phyloP scores from a whole-genome alignment of 2,329 filamentous ascomycete species.

The Sporothrix globosa region DNA sequence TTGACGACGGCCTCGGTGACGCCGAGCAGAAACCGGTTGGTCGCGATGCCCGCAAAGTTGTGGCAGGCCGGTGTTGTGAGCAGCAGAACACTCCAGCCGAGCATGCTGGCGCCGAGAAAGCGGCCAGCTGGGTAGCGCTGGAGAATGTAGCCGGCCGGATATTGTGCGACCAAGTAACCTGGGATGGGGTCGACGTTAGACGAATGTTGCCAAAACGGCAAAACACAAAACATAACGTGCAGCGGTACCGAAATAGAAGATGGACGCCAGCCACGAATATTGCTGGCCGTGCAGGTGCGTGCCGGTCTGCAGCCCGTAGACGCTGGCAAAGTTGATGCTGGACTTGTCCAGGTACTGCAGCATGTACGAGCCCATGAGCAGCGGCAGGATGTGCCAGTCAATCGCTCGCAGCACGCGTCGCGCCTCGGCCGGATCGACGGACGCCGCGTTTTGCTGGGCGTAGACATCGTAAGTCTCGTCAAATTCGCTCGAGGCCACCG shows the following conservation, averaged over 20 bases:
- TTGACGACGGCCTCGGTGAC: slow-evolving; percentile 62
- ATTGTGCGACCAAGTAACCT: slow-evolving; percentile 37
- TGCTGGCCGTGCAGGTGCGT: slow-evolving; percentile 41
- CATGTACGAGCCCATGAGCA: slow-evolving; percentile 62
- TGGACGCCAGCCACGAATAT: slow-evolving; percentile 42
- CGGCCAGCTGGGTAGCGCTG: slow-evolving; percentile 43
- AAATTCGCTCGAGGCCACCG: not conserved
- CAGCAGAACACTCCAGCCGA: slow-evolving; percentile 56
- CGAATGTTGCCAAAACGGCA: too few relatives aligned
- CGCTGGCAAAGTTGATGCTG: slow-evolving; percentile 35
- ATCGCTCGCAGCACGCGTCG: slow-evolving; percentile 57
- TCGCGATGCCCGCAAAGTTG: slow-evolving; percentile 60
- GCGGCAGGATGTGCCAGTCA: slow-evolving; percentile 58
- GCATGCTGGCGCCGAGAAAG: slow-evolving; percentile 53
- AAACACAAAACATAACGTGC: too few relatives aligned
- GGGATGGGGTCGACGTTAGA: too few relatives aligned
- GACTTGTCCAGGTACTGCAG: slow-evolving; percentile 65
- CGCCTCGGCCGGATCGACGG: slow-evolving; percentile 36
- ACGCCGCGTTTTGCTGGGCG: not conserved
- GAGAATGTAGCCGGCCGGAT: slow-evolving; percentile 42
- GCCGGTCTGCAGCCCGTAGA: slow-evolving; percentile 33
- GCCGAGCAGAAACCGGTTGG: slow-evolving; percentile 62
- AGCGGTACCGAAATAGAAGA: slow-evolving; percentile 30
- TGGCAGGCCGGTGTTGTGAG: slow-evolving; percentile 56
- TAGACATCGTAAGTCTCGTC: slow-evolving; percentile 22